Evolutionary conservation across 495 filamentous ascomycete species (phyloP), one percentile per base, ranked within the genome.

Genomic region (Friedmanniomyces simplex): DNA sequence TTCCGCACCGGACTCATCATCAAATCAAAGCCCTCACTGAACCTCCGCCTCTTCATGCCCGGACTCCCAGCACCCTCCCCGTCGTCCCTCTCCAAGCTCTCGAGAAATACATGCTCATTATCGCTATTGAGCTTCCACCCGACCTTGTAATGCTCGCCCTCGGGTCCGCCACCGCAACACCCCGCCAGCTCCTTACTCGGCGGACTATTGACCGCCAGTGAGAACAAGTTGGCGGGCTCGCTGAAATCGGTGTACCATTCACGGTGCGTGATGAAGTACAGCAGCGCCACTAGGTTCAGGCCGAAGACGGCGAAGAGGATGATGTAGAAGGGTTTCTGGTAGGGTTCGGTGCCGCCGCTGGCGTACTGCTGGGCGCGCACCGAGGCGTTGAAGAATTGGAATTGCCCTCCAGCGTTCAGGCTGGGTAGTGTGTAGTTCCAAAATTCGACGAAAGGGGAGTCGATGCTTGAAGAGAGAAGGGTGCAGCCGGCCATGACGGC

Each of bases 201-300:
- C 21, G 86, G 86, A 43, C 78, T 82, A 65, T 88, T 87, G 28
- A 89, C 68, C 1, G 85, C 79, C 0, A 89, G 68, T 0, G 81
- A 69, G 65, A 89, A 89, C 0, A 88, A 68, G 59, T 88, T 88
- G 50, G 79, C 77, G 1, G 85, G 85, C 58, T 91, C 86, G 14
- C 83, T 86, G 69, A 84, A 89, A 66, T 89, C 87, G 12, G 81
- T 85, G 16, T 88, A 73, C 42, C 85, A 81, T 18, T 77, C 76
- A 0, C 74, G 72, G 50, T 70, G 70, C 47, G 65, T 57, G 51
- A 79, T 46, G 60, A 84, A 71, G 66, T 82, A 84, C 5, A 71
- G 59, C n/a, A 89, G 70, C 50, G 80, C 81, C 28, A 81, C 69
- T 39, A 79, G 63, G 65, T 85, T 87, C 47, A 82, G 79, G 50